Conservation (phyloP, 2,329 filamentous ascomycete species). For the Hypoxylon sp. region DNA sequence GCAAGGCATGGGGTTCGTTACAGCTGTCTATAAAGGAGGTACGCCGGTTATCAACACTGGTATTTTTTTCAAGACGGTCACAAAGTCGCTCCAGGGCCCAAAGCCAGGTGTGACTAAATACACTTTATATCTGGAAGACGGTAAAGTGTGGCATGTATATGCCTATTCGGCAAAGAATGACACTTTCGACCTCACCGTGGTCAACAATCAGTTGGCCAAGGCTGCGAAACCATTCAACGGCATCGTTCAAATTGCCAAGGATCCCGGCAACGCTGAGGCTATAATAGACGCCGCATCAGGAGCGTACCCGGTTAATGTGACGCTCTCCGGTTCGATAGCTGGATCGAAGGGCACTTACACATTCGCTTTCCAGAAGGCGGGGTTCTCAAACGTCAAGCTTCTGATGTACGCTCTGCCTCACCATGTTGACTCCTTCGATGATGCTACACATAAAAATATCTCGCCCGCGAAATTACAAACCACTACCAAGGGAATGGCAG, state of each 20-base stretch:
- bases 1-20: slow-evolving; percentile 92
- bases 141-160: slow-evolving; percentile 85
- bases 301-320: slow-evolving; percentile 77
- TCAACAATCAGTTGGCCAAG: slow-evolving; percentile 75
- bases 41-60: slow-evolving; percentile 82
- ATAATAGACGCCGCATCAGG: slow-evolving; percentile 83
- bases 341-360: slow-evolving; percentile 78
- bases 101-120: slow-evolving; percentile 82
- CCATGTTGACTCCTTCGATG: slow-evolving; percentile 82
- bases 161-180: slow-evolving; percentile 72
- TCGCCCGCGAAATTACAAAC: slow-evolving; percentile 77
- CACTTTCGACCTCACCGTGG: slow-evolving; percentile 76
- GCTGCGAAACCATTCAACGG: slow-evolving; percentile 80
- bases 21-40: slow-evolving; percentile 78
- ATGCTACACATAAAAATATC: slow-evolving; percentile 64
- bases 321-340: slow-evolving; percentile 73
- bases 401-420: slow-evolving; percentile 93
- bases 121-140: slow-evolving; percentile 79
- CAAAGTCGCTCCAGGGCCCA: slow-evolving; percentile 67
- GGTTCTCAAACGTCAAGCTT: slow-evolving; percentile 71
- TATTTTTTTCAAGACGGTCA: slow-evolving; percentile 80
- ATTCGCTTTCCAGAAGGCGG: slow-evolving; percentile 80
- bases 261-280: slow-evolving; percentile 74
- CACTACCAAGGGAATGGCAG: slow-evolving; percentile 87
- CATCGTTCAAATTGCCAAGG: slow-evolving; percentile 86